These are phyloP conservation scores for Cerioporus squamosus DNA, from an alignment of 1,284 basidiomycete species.

Conservation along the genomic window DNA sequence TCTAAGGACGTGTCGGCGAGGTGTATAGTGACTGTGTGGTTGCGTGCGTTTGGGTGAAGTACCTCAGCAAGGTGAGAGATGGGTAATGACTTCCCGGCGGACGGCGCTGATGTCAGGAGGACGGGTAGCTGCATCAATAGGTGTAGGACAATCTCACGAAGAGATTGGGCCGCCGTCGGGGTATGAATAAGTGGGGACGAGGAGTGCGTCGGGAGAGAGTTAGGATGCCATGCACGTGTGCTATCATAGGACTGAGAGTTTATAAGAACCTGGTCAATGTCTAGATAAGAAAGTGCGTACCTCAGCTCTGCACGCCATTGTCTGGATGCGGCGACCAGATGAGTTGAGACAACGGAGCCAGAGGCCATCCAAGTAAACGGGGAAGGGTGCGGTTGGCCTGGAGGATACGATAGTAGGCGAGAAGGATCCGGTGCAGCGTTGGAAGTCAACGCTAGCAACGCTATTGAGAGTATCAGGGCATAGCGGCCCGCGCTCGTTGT, in stretches of 20 bases:
- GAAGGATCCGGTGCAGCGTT: constrained; percentile 67
- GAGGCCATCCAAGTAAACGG: constrained; percentile 64
- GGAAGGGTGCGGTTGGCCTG: constrained; percentile 74
- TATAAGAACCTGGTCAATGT: constrained; percentile 4
- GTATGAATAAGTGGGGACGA: constrained; percentile 66
- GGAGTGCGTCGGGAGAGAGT: constrained; percentile 37
- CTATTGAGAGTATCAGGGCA: constrained; percentile 41
- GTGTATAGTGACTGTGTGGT: constrained; percentile 82
- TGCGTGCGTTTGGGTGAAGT: constrained; percentile 60
- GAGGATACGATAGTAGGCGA: constrained; percentile 83
- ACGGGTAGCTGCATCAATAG: constrained; percentile 76
- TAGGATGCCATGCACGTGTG: constrained; percentile 68
- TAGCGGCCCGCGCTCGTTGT: constrained; percentile 60
- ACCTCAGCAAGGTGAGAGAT: constrained; percentile 76
- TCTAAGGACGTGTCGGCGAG: constrained; percentile 96
- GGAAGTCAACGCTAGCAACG: constrained; percentile 40
- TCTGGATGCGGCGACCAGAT: constrained; percentile 66
- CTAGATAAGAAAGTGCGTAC: constrained; percentile 42
- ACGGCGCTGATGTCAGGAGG: constrained; percentile 87
- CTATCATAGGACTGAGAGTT: constrained; percentile 51
- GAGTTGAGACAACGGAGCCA: constrained; percentile 59
- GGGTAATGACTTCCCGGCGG: constrained; percentile 89
- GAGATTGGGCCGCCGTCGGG: constrained; percentile 58
- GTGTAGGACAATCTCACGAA: constrained; percentile 69
- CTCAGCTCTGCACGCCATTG: constrained; percentile 60